Evolutionary conservation across 495 filamentous ascomycete genomes (phyloP).

Genomic region (Penicillium flavigenum): DNA sequence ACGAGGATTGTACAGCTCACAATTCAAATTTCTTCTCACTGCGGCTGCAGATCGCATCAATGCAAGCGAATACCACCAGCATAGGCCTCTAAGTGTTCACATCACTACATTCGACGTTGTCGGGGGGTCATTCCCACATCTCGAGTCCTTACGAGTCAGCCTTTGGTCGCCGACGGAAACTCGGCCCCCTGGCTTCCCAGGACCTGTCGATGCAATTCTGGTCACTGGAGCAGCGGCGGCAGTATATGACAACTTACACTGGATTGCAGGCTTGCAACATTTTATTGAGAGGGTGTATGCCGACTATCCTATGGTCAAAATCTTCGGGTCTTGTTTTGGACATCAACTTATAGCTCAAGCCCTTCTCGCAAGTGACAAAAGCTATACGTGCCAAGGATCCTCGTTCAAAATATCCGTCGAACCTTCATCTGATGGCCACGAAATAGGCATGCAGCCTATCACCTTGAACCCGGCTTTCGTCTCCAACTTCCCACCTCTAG

Average conservation of each 20-base stretch:
- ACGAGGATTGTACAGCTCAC: constrained; percentile 33
- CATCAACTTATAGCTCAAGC: constrained; percentile 34
- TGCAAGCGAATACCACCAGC: not conserved
- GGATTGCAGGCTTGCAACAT: constrained; percentile 16
- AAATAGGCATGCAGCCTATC: constrained; percentile 28
- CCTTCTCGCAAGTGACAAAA: constrained; percentile 11
- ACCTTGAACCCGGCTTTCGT: constrained; percentile 17
- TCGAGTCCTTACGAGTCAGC: not conserved
- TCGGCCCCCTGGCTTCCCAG: not conserved
- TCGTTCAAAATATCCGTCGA: constrained; percentile 14
- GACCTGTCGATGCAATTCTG: constrained; percentile 23
- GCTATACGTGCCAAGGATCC: constrained; percentile 9
- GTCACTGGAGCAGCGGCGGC: constrained; percentile 25
- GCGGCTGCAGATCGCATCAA: constrained; percentile 24
- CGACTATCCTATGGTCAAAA: constrained; percentile 31
- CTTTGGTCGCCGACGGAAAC: not conserved
- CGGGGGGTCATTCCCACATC: constrained; percentile 18
- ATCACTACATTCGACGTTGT: constrained; percentile 24
- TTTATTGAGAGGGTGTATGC: constrained; percentile 26
- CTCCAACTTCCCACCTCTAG: constrained; percentile 11
- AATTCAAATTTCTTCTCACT: constrained; percentile 27
- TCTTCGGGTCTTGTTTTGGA: constrained; percentile 37
- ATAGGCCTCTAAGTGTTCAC: constrained; percentile 3
- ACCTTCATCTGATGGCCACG: constrained; percentile 16
- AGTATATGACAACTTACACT: constrained; percentile 20